Base-by-base conservation (phyloP, 2,329 filamentous ascomycete species). In the Clonostachys byssicola region DNA sequence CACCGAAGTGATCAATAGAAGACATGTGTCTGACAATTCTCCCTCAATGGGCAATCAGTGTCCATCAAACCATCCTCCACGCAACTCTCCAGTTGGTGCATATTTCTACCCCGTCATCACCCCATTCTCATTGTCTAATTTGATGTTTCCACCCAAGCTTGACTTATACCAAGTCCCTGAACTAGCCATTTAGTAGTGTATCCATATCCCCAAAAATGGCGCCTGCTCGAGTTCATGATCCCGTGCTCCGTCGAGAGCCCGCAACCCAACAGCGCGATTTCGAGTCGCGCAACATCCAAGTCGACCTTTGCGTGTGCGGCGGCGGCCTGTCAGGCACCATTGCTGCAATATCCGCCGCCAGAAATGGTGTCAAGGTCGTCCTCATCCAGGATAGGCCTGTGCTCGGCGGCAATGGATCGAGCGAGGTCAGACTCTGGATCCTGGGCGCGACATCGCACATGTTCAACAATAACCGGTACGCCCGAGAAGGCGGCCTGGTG, bases 251-350 rank as follows among this genome's bases (percentile, higher is more conserved):
- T 14, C 49, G 50, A 12, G 56, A 54, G 45, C 34, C 47, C 2
- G 53, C 56, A 12, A 50, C 51, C 14, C 39, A 48, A 13, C 50
- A 51, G 14, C 56, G 56, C 23, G 39, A 49, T 33, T 55, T 53
- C 40, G 45, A 50, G 36, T 46, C 43, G 12, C 48, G 51, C 12
- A 23, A 49, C 34, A 13, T 56, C 4, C 30, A 51, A 10, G 56
- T 56, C 5, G 56, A 57, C n/a, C 45, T 67, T 23, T 67, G 64
- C 45, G 58, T 58, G 9, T 58, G 56, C 42, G 56, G 56, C 12
- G 56, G 54, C 12, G 56, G 56, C 12, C 42, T 58, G 3, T 51
- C 56, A 4, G 56, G 56, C 13, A 52, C 53, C 13, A 53, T 55
- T 40, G 52, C 56, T 2, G 54, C 56, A 34, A 56, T 58, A 30